These are phyloP conservation scores for Pelargonium fulgidum DNA, from an alignment of 441 rosid species.

Conservation along the genomic window DNA sequence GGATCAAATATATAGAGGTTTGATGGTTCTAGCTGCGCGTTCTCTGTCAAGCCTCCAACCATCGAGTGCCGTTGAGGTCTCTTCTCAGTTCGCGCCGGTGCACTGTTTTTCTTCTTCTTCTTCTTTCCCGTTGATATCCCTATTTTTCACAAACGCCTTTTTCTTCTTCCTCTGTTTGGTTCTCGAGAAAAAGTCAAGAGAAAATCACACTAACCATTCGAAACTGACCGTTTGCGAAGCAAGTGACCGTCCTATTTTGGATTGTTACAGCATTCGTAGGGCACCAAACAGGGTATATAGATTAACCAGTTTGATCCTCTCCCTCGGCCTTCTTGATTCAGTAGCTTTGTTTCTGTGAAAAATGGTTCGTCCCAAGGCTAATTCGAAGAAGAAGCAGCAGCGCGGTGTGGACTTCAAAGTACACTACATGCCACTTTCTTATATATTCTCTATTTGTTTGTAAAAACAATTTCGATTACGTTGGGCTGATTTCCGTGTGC, in stretches of 20 bases:
- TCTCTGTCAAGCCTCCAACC: background rate
- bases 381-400: conserved; percentile 17
- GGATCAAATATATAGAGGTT: background rate
- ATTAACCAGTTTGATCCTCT: background rate
- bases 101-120: background rate
- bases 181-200: conserved; percentile 2
- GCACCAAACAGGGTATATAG: conserved; percentile 3
- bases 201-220: background rate
- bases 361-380: conserved; percentile 21
- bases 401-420: conserved; percentile 21
- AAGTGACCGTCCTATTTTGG: background rate
- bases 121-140: background rate
- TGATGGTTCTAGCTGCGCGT: background rate
- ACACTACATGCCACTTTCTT: background rate
- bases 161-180: background rate
- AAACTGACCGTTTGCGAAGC: conserved; percentile 2
- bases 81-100: background rate
- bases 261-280: background rate
- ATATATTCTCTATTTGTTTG: background rate
- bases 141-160: background rate
- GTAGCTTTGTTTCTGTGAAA: conserved; percentile 3
- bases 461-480: background rate
- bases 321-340: background rate
- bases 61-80: background rate
- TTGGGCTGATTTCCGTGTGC: background rate